phyloP scores from a whole-genome alignment of 1,284 basidiomycete genomes.

The Tylopilus sp. region DNA sequence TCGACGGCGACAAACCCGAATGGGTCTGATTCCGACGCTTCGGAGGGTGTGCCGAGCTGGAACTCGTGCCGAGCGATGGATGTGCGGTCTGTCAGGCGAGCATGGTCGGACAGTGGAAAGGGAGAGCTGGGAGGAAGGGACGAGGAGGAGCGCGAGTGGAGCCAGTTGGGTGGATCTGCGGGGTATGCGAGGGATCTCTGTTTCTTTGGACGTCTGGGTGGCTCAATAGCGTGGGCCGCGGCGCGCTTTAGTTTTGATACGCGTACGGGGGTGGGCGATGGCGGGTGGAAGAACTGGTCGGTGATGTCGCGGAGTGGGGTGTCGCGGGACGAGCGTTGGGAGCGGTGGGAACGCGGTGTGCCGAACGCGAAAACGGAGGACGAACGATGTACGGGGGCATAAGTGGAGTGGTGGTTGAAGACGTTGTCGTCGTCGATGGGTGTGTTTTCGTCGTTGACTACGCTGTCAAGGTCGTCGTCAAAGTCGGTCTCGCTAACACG shows the following conservation, averaged over 20 bases:
- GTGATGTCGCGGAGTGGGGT: conserved; percentile 31
- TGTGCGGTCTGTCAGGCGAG: not conserved
- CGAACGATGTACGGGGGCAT: conserved; percentile 10
- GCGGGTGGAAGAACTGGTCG: conserved; percentile 35
- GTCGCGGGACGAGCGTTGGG: conserved; percentile 19
- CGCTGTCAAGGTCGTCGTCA: conserved; percentile 13
- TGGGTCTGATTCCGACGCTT: conserved; percentile 37
- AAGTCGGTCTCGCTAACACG: conserved; percentile 17
- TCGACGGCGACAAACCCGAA: conserved; percentile 45
- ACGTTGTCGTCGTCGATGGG: conserved; percentile 23
- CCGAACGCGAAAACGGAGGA: conserved; percentile 17
- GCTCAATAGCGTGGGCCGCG: conserved; percentile 18
- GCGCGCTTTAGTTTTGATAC: conserved; percentile 21
- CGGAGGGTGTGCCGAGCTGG: conserved; percentile 19
- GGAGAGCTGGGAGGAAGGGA: conserved; percentile 35
- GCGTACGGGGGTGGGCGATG: conserved; percentile 32
- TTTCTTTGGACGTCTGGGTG: conserved; percentile 34
- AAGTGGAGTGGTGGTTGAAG: not conserved
- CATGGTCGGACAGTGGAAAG: conserved; percentile 20
- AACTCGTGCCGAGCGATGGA: conserved; percentile 18
- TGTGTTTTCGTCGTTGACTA: conserved; percentile 23
- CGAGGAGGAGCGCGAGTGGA: conserved; percentile 22
- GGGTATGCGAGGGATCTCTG: conserved; percentile 32
- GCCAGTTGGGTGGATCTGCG: conserved; percentile 34
- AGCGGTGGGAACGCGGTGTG: conserved; percentile 23